Percentiles rank a stretch among this genome's conserved stretches.
phyloP scores from a whole-genome alignment of 208 protist genomes.

The Leishmania major region DNA sequence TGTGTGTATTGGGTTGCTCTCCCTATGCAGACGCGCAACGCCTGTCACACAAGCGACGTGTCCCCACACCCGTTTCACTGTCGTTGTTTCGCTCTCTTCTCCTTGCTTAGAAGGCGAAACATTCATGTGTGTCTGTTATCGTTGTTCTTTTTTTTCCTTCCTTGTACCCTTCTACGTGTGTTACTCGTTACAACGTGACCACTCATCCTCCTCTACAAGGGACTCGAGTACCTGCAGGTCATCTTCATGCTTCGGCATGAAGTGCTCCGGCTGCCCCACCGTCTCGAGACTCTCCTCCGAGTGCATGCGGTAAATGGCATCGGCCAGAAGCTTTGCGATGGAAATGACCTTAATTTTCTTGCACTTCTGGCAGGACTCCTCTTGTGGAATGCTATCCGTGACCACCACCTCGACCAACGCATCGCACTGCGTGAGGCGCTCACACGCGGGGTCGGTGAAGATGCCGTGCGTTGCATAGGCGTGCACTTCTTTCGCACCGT shows the following conservation, averaged over 20 bases:
- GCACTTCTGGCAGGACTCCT: slow-evolving; percentile 62
- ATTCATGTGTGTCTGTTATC: neutral
- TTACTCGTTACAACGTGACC: slow-evolving; percentile 38
- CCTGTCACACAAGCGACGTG: neutral
- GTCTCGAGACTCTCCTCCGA: slow-evolving; percentile 81
- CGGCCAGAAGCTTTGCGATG: slow-evolving; percentile 83
- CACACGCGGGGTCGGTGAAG: slow-evolving; percentile 92
- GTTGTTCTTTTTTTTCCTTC: neutral
- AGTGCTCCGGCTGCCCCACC: slow-evolving; percentile 38
- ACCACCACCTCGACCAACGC: slow-evolving; percentile 93
- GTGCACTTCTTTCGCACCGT: slow-evolving; percentile 94
- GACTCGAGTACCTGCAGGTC: slow-evolving; percentile 82
- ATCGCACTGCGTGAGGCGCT: slow-evolving; percentile 87
- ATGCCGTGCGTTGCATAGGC: slow-evolving; percentile 95
- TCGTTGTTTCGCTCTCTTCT: neutral
- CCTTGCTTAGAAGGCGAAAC: neutral
- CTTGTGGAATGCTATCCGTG: slow-evolving; percentile 93
- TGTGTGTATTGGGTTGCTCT: neutral
- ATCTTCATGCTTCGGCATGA: slow-evolving; percentile 48
- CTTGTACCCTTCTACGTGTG: neutral
- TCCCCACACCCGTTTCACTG: neutral
- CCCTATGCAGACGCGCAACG: neutral
- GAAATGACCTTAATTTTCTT: slow-evolving; percentile 88
- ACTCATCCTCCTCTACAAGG: slow-evolving; percentile 85
- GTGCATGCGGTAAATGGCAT: slow-evolving; percentile 90